Conservation (phyloP, 139 green algal genomes). For the Zygnema circumcarinatum region DNA sequence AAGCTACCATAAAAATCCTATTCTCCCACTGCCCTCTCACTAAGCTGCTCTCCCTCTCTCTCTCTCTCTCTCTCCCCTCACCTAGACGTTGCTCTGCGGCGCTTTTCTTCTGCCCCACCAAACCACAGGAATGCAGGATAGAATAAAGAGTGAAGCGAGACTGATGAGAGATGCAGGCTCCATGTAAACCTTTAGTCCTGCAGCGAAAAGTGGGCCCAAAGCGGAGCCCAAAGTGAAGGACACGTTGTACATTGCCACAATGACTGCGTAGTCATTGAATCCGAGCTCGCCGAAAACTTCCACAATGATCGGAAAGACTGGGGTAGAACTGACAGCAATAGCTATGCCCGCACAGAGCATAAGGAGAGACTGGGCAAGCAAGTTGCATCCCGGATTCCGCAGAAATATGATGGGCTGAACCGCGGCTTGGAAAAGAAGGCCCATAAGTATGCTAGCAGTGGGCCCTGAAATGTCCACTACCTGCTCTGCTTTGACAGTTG, state of each 20-base stretch:
- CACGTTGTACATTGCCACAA: not conserved
- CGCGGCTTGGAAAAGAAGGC: not conserved
- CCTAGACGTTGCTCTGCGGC: not conserved
- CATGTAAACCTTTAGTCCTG: not conserved
- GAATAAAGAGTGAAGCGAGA: not conserved
- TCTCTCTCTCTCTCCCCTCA: no score
- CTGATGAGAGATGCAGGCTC: not conserved
- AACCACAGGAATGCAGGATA: not conserved
- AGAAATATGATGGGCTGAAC: not conserved
- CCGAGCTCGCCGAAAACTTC: not conserved
- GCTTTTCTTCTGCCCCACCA: not conserved
- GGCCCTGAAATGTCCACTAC: not conserved
- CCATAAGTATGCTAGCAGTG: not conserved
- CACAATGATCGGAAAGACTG: not conserved
- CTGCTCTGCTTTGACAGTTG: not conserved
- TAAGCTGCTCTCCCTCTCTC: no score
- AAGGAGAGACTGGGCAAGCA: not conserved
- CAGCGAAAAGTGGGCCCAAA: not conserved
- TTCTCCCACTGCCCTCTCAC: not conserved
- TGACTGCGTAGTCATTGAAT: not conserved
- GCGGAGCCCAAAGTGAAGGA: not conserved
- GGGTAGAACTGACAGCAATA: not conserved
- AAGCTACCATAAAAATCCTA: not conserved
- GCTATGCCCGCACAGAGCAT: not conserved
- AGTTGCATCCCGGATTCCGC: not conserved